Conservation (phyloP, 208 protist species). For the Crithidia fasciculata region DNA sequence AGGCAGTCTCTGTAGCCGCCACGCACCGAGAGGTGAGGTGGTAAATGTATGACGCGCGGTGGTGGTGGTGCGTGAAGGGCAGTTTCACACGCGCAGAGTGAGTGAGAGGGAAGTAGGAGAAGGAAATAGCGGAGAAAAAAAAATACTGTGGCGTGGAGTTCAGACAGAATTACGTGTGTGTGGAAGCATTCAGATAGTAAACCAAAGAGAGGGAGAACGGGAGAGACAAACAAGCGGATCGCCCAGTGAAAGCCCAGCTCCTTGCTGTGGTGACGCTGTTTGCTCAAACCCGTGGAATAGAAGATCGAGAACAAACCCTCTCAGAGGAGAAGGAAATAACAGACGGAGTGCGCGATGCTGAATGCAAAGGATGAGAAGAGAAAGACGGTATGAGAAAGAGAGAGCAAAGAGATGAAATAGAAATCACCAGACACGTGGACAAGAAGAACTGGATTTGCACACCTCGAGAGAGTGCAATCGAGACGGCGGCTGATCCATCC, state of each 20-base stretch:
- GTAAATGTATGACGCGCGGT: no score
- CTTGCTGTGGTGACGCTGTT: no score
- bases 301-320: no score
- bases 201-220: conserved; percentile 1
- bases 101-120: conserved; percentile 6
- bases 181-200: background rate
- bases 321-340: background rate
- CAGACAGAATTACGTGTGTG: no score
- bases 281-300: no score
- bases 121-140: background rate
- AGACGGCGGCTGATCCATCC: no score
- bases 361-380: no score
- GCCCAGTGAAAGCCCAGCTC: no score
- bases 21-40: no score
- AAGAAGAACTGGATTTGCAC: no score
- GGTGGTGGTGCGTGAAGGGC: background rate
- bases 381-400: background rate
- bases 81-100: background rate
- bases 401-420: conserved; percentile 12
- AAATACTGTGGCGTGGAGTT: background rate
- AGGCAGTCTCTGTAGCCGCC: no score
- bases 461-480: no score
- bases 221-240: background rate
- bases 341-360: background rate
- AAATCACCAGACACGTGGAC: background rate